phyloP scores from a whole-genome alignment of 768 basidiomycete species.

The Leccinellum albellum region DNA sequence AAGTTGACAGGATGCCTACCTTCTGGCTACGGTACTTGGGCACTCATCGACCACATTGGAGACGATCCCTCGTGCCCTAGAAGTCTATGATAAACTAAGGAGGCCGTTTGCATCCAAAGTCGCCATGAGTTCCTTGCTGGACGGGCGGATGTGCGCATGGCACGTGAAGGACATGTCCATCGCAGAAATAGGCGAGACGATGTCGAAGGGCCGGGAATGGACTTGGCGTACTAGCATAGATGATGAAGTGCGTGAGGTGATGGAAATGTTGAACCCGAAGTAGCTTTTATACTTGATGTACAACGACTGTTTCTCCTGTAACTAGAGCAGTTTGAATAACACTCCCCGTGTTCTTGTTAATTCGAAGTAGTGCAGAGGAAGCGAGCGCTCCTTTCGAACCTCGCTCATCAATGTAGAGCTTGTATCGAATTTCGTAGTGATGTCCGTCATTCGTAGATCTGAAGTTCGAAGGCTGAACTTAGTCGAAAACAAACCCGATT shows the following conservation, averaged over 20 bases:
- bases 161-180: conserved; percentile 28
- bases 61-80: conserved; percentile 39
- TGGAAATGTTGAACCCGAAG: conserved; percentile 10
- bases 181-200: conserved; percentile 35
- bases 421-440: too few relatives aligned
- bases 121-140: conserved; percentile 22
- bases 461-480: too few relatives aligned
- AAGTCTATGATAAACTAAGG: conserved; percentile 48
- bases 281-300: too few relatives aligned
- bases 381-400: too few relatives aligned
- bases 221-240: conserved; percentile 25
- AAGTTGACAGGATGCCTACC: conserved; percentile 32
- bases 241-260: conserved; percentile 16
- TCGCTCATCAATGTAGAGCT: too few relatives aligned
- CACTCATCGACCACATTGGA: conserved; percentile 34
- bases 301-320: too few relatives aligned
- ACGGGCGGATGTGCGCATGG: conserved; percentile 11
- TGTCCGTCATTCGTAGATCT: too few relatives aligned
- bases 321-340: too few relatives aligned
- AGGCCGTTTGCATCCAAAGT: conserved; percentile 42
- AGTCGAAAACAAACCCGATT: too few relatives aligned
- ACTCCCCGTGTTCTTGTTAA: too few relatives aligned
- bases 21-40: conserved; percentile 40
- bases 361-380: too few relatives aligned
- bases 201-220: conserved; percentile 61